Evolutionary conservation across 805 yeast species (phyloP).

Genomic region (Saccharomyces mikatae): DNA sequence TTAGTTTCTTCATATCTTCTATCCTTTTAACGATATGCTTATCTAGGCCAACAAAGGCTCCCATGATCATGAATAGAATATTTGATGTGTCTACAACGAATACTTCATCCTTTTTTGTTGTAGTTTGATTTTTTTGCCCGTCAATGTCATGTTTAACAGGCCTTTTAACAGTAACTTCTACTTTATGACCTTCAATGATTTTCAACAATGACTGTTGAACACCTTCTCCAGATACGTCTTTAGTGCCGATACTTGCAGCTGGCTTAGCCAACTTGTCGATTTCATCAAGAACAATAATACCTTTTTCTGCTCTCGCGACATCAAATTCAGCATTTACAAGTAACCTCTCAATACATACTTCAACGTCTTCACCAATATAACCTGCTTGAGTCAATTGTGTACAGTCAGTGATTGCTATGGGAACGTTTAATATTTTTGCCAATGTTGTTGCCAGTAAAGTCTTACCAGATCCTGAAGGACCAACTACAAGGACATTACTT

Average conservation of each 20-base stretch:
- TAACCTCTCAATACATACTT: slow-evolving; percentile 46
- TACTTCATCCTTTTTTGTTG: slow-evolving; percentile 34
- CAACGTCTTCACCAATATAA: slow-evolving; percentile 58
- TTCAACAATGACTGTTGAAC: slow-evolving; percentile 55
- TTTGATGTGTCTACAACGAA: slow-evolving; percentile 48
- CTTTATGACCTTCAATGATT: slow-evolving; percentile 48
- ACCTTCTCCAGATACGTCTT: slow-evolving; percentile 59
- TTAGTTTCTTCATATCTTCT: slow-evolving; percentile 18
- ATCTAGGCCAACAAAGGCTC: slow-evolving; percentile 56
- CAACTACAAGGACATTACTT: slow-evolving; percentile 47
- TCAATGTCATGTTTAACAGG: slow-evolving; percentile 29
- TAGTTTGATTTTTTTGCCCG: slow-evolving; percentile 26
- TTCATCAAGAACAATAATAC: slow-evolving; percentile 54
- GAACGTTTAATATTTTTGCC: slow-evolving; percentile 45
- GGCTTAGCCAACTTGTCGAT: slow-evolving; percentile 50
- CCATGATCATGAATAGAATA: slow-evolving; percentile 49
- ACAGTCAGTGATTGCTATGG: slow-evolving; percentile 53
- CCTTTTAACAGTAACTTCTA: slow-evolving; percentile 40
- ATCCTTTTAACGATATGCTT: slow-evolving; percentile 38
- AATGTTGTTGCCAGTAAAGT: slow-evolving; percentile 49
- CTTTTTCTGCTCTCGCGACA: slow-evolving; percentile 45
- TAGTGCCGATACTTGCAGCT: slow-evolving; percentile 38
- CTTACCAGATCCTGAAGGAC: slow-evolving; percentile 59
- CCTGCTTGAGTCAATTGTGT: slow-evolving; percentile 59
- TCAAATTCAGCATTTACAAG: slow-evolving; percentile 44